Conservation (phyloP, 2,329 filamentous ascomycete species). For the Coniochaeta sp. region DNA sequence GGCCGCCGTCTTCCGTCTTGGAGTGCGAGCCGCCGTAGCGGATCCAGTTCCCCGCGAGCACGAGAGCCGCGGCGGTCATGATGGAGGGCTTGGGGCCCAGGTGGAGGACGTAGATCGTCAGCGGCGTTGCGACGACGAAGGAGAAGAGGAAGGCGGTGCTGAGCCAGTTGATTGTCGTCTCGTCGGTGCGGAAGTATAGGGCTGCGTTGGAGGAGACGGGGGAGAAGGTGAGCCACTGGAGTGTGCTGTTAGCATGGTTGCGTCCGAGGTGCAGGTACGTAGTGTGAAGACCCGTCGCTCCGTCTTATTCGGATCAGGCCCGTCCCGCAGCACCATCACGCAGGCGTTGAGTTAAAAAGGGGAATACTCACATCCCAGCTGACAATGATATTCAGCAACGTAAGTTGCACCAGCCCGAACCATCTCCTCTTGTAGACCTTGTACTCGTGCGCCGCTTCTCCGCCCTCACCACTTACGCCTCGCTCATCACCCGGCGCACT, state of each 20-base stretch:
- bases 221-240: slow-evolving; percentile 84
- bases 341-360: neutral
- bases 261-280: no score
- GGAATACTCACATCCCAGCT: slow-evolving; percentile 79
- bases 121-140: slow-evolving; percentile 66
- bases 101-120: slow-evolving; percentile 71
- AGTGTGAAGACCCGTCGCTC: no score
- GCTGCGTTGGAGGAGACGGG: slow-evolving; percentile 71
- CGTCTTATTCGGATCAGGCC: no score
- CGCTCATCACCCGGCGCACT: neutral
- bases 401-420: slow-evolving; percentile 78
- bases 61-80: slow-evolving; percentile 61
- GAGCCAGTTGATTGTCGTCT: slow-evolving; percentile 84
- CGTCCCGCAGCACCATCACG: neutral
- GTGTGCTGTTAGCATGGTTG: slow-evolving; percentile 3
- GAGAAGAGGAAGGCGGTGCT: slow-evolving; percentile 82
- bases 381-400: slow-evolving; percentile 83
- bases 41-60: slow-evolving; percentile 85
- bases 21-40: slow-evolving; percentile 63
- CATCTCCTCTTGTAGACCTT: slow-evolving; percentile 72
- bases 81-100: slow-evolving; percentile 73
- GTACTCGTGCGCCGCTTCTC: slow-evolving; percentile 13
- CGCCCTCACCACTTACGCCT: slow-evolving; percentile 5
- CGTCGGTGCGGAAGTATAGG: slow-evolving; percentile 65
- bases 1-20: slow-evolving; percentile 38